Percentiles rank a stretch among this genome's conserved stretches.
phyloP scores from a whole-genome alignment of 495 filamentous ascomycete genomes.

The Annulohypoxylon bovei region DNA sequence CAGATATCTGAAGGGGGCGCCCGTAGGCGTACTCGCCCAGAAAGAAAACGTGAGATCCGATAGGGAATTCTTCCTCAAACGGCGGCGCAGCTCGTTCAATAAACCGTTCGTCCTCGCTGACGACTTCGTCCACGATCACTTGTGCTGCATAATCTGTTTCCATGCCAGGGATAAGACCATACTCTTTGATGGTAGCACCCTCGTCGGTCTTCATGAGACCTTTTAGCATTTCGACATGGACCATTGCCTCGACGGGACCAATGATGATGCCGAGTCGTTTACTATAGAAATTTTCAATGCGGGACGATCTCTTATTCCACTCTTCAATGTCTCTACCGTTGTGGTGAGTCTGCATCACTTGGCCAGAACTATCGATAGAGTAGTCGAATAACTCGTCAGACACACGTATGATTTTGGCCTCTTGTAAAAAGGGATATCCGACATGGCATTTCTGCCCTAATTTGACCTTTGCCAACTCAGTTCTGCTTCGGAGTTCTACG shows the following conservation, averaged over 20 bases:
- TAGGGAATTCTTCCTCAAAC: conserved; percentile 91
- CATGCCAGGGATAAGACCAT: conserved; percentile 85
- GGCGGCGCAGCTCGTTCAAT: conserved; percentile 85
- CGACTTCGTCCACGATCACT: conserved; percentile 85
- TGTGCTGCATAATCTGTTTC: conserved; percentile 94
- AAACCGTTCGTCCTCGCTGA: conserved; percentile 92
- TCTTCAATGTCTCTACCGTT: conserved; percentile 79
- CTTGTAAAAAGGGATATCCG: conserved; percentile 95
- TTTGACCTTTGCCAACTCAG: conserved; percentile 76
- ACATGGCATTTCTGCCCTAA: conserved; percentile 88
- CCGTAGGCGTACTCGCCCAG: conserved; percentile 96
- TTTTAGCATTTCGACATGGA: conserved; percentile 92
- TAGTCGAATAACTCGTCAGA: conserved; percentile 97
- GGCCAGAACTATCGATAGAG: conserved; percentile 65
- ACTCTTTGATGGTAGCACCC: conserved; percentile 92
- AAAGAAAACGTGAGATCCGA: conserved; percentile 86
- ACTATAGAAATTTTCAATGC: conserved; percentile 86
- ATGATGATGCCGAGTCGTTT: conserved; percentile 90
- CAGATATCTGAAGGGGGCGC: conserved; percentile 83
- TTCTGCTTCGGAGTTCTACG: conserved; percentile 73
- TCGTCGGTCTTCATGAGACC: conserved; percentile 91
- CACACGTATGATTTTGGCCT: conserved; percentile 86
- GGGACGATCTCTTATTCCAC: conserved; percentile 83
- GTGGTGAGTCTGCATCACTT: conserved; percentile 74
- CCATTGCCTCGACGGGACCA: conserved; percentile 84